These are phyloP conservation scores for Epichloe typhina DNA, from an alignment of 2,329 filamentous ascomycete genomes.

Conservation along the genomic window DNA sequence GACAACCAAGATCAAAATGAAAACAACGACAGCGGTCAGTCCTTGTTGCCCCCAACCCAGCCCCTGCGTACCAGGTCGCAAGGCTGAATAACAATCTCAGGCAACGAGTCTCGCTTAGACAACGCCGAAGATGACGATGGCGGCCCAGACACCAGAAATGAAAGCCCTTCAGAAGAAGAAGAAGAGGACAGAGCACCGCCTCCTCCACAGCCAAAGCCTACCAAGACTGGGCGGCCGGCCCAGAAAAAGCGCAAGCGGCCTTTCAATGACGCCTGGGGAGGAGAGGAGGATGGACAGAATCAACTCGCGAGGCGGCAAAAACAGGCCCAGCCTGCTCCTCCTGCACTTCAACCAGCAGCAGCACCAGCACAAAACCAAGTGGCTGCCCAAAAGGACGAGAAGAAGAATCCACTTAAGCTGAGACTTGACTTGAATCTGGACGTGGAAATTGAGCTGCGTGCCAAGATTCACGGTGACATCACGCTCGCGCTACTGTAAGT, in stretches of 20 bases:
- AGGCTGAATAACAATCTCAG: not conserved
- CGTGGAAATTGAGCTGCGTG: slow-evolving; percentile 68
- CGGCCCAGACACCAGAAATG: slow-evolving; percentile 5
- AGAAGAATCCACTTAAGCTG: slow-evolving; percentile 52
- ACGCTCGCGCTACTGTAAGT: slow-evolving; percentile 58
- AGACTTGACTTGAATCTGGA: slow-evolving; percentile 63
- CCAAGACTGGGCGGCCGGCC: not conserved
- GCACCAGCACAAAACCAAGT: slow-evolving; percentile 9
- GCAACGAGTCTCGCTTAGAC: slow-evolving; percentile 4
- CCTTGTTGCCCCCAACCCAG: not conserved
- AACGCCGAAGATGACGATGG: slow-evolving; percentile 7
- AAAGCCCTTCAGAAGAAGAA: slow-evolving; percentile 9
- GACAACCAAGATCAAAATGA: not conserved
- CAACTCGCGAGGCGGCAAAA: slow-evolving; percentile 16
- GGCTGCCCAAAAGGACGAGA: slow-evolving; percentile 15
- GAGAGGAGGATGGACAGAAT: slow-evolving; percentile 8
- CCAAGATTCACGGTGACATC: slow-evolving; percentile 65
- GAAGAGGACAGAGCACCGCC: slow-evolving; percentile 4
- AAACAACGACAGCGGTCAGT: not conserved
- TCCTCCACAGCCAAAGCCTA: slow-evolving; percentile 2
- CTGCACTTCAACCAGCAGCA: slow-evolving; percentile 8
- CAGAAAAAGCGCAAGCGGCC: slow-evolving; percentile 5
- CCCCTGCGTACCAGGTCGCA: not conserved
- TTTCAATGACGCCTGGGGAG: slow-evolving; percentile 1
- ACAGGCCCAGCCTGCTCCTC: slow-evolving; percentile 6